These are phyloP conservation scores for Magnaporthiopsis poae DNA, from an alignment of 2,329 filamentous ascomycete genomes.

Conservation along the genomic window DNA sequence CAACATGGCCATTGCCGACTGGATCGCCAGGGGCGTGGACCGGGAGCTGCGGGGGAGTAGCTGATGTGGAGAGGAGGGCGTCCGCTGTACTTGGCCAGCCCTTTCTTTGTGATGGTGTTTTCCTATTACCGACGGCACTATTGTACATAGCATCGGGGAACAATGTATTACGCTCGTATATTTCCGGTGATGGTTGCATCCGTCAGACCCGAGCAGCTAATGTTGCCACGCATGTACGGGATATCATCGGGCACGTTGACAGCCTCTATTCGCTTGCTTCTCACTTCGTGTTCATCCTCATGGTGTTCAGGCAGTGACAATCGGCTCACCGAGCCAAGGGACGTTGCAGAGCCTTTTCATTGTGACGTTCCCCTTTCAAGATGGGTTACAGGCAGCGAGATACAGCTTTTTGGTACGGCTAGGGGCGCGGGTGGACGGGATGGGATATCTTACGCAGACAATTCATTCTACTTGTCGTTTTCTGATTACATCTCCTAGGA, in stretches of 20 bases:
- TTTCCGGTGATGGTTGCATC: background rate
- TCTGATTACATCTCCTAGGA: too few relatives aligned
- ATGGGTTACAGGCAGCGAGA: too few relatives aligned
- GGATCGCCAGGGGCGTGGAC: conserved; percentile 50
- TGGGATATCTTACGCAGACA: too few relatives aligned
- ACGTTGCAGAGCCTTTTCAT: too few relatives aligned
- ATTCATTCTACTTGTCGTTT: background rate
- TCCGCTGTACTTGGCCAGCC: background rate
- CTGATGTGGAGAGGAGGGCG: background rate
- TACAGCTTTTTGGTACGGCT: too few relatives aligned
- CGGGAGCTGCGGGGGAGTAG: conserved; percentile 29
- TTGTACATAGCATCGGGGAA: background rate
- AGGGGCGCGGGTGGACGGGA: too few relatives aligned
- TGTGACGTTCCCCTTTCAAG: too few relatives aligned
- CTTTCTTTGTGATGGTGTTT: background rate
- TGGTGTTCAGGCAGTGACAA: background rate
- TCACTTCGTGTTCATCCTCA: background rate
- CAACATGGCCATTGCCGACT: conserved; percentile 59
- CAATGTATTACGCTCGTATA: background rate
- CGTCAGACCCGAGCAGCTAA: background rate
- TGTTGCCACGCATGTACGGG: background rate
- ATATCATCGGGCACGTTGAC: background rate
- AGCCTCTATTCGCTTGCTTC: background rate
- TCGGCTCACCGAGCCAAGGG: too few relatives aligned
- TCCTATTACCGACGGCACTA: background rate